A percentile compares a stretch with the other conserved stretches of the same genome.
Conservation (phyloP, 495 filamentous ascomycete species). For the Tuber borchii region DNA sequence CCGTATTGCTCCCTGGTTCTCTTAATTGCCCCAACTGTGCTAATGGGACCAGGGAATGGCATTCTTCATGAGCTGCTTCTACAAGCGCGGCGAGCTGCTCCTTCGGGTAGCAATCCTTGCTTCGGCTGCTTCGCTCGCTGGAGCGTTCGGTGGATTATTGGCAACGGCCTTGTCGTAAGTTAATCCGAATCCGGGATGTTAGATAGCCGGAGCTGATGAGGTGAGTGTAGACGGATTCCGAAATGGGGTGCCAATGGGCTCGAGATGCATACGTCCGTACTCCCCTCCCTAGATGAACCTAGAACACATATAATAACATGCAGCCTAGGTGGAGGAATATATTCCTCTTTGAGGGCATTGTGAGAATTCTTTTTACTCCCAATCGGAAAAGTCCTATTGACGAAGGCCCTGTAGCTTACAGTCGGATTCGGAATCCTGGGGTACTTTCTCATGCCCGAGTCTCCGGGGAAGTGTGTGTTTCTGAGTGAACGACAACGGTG, state of each 20-base stretch:
- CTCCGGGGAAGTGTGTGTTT: conserved; percentile 63
- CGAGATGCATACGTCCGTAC: conserved; percentile 29
- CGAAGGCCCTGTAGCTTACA: conserved; percentile 47
- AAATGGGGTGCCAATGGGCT: conserved; percentile 45
- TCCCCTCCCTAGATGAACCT: not conserved
- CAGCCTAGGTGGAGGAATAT: conserved; percentile 77
- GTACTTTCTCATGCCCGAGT: conserved; percentile 68
- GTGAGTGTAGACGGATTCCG: conserved; percentile 14
- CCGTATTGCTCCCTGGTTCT: conserved; percentile 20
- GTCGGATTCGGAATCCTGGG: conserved; percentile 55
- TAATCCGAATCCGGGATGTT: conserved; percentile 35
- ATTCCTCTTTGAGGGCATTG: conserved; percentile 60
- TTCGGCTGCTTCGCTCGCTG: conserved; percentile 64
- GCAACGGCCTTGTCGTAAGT: conserved; percentile 49
- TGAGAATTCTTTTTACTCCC: not conserved
- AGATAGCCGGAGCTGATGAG: not conserved
- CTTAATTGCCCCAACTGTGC: conserved; percentile 42
- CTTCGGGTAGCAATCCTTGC: conserved; percentile 68
- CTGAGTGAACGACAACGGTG: conserved; percentile 58
- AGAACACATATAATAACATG: conserved; percentile 60
- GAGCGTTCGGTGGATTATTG: conserved; percentile 72
- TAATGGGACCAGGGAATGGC: conserved; percentile 70
- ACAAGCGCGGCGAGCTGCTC: conserved; percentile 59
- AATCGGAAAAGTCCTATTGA: not conserved
- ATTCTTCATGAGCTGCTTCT: conserved; percentile 83